Evolutionary conservation across 768 basidiomycete genomes (phyloP).

Genomic region (Filobasidium wieringae): DNA sequence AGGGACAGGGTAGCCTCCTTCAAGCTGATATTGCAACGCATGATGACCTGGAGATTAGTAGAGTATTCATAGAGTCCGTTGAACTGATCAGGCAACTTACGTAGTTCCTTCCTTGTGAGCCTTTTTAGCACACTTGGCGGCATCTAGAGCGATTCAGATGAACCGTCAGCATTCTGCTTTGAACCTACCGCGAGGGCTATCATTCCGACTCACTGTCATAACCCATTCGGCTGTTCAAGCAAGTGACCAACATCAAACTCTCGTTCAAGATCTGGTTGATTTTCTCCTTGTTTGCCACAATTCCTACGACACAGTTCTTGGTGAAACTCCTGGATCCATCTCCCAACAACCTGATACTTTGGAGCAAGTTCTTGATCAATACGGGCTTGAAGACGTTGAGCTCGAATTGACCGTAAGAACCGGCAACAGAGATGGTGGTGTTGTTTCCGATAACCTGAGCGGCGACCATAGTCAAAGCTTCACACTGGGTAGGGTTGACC

Average conservation of each 20-base stretch:
- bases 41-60: too few species aligned
- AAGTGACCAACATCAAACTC: constrained; percentile 94
- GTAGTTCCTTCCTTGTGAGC: constrained; percentile 98
- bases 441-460: constrained; percentile 99
- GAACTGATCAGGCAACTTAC: constrained; percentile 18
- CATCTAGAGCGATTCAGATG: constrained; percentile 48
- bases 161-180: not conserved
- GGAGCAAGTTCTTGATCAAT: constrained; percentile 92
- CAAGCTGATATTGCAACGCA: too few species aligned
- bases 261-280: constrained; percentile 82
- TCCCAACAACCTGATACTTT: constrained; percentile 82
- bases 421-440: constrained; percentile 79
- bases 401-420: constrained; percentile 96
- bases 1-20: constrained; percentile 87
- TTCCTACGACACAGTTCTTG: constrained; percentile 91
- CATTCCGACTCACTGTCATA: constrained; percentile 69
- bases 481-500: constrained; percentile 98
- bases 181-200: too few species aligned
- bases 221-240: constrained; percentile 87
- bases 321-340: constrained; percentile 95
- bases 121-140: constrained; percentile 97
- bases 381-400: constrained; percentile 99
- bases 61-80: too few species aligned
- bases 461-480: constrained; percentile 96
- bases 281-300: constrained; percentile 88